Base-by-base conservation (phyloP, 805 yeast genomes). In the Brettanomyces anomalus region DNA sequence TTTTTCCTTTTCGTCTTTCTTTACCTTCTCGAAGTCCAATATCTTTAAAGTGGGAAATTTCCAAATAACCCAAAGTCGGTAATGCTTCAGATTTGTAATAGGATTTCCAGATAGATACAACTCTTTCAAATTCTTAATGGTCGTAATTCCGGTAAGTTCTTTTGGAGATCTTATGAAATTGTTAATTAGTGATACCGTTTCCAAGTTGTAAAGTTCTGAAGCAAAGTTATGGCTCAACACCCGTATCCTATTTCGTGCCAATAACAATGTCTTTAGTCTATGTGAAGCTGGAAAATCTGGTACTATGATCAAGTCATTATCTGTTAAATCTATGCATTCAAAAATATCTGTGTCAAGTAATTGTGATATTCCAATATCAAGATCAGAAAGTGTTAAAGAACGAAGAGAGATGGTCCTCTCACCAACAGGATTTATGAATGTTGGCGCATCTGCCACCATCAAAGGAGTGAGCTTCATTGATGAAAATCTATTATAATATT, bases 291-390 rank as follows among this genome's bases (percentile, higher is more conserved):
- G 85, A 32, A 74, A 67, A 53, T 65, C 68, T 14, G 72, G 68
- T 5, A 90, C 49, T 3, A 67, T 68, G 1, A 70, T 60, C n/a
- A 90, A 62, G 30, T 76, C 81, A 60, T 90, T 90, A 54, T 82
- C 80, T 1, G 90, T 76, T 28, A 90, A 56, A 57, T 90, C 97
- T 3, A 90, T 61, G 14, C 71, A 76, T 46, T 71, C 80, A 56
- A 62, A 66, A 34, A 54, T 64, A 56, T 70, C 76, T 19, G 50
- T 24, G 2, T 46, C 33, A 42, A 54, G 58, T 3, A 55, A 40
- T 1, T 69, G 54, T 1, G 68, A 68, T 2, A 76, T 51, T 42
- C 67, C 67, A 11, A 46, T 39, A 43, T 72, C 79, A 11, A 77
- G 54, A 3, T 61, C 52, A 0, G 76, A 62, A 3, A 74, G 59